Evolutionary conservation across 1,284 basidiomycete genomes (phyloP).

Genomic region (Ceratobasidium sp.): DNA sequence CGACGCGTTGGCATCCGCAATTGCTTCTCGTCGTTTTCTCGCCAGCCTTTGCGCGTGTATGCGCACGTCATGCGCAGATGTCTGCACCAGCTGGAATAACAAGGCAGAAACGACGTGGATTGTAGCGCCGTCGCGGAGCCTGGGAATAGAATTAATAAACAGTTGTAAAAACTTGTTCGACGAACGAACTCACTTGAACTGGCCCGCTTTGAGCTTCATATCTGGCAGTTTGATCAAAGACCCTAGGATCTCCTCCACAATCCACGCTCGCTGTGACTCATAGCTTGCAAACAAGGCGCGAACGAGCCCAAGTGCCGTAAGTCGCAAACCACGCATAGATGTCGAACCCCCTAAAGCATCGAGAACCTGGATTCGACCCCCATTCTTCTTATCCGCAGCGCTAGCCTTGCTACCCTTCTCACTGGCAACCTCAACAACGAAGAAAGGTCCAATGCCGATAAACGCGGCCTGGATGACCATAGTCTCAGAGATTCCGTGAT

Average conservation of each 20-base stretch:
- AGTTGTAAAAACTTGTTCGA: background rate
- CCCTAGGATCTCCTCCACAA: slow-evolving; percentile 92
- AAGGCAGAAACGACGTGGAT: slow-evolving; percentile 93
- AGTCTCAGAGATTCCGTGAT: slow-evolving; percentile 78
- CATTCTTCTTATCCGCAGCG: slow-evolving; percentile 62
- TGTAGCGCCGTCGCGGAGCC: slow-evolving; percentile 78
- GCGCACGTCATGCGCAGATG: slow-evolving; percentile 81
- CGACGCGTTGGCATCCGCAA: slow-evolving; percentile 66
- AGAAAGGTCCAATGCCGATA: slow-evolving; percentile 90
- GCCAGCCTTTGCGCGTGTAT: slow-evolving; percentile 66
- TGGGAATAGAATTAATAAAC: slow-evolving; percentile 48
- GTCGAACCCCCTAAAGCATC: slow-evolving; percentile 60
- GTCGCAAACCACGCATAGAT: slow-evolving; percentile 76
- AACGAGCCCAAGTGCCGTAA: slow-evolving; percentile 82
- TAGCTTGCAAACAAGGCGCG: slow-evolving; percentile 89
- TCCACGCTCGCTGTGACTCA: slow-evolving; percentile 89
- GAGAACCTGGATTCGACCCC: slow-evolving; percentile 65
- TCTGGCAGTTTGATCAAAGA: slow-evolving; percentile 90
- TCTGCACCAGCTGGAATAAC: slow-evolving; percentile 93
- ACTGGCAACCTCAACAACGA: slow-evolving; percentile 70
- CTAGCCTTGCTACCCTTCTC: slow-evolving; percentile 55
- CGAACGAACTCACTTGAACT: slow-evolving; percentile 69
- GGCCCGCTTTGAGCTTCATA: slow-evolving; percentile 82
- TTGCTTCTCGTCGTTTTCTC: slow-evolving; percentile 66
- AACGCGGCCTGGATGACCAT: slow-evolving; percentile 92